Evolutionary conservation across 2,329 filamentous ascomycete species (phyloP).

Genomic region (Epichloe amarillans): DNA sequence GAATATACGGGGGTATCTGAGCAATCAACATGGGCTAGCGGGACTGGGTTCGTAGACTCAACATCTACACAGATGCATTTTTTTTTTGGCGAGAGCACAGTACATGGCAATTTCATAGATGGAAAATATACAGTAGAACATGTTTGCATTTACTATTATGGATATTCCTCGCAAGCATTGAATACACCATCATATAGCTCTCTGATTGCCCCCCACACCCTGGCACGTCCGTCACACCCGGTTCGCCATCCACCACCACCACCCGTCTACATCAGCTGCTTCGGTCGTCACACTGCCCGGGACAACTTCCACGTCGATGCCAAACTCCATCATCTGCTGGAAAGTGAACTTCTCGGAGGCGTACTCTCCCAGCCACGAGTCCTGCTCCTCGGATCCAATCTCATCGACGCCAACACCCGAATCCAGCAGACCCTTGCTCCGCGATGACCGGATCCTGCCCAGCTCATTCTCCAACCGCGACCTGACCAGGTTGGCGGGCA

Average conservation of each 20-base stretch:
- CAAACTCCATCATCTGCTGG: slow-evolving; percentile 68
- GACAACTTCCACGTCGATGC: slow-evolving; percentile 62
- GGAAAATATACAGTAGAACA: slow-evolving; percentile 6
- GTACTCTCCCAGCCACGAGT: slow-evolving; percentile 73
- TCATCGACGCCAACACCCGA: slow-evolving; percentile 60
- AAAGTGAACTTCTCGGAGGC: slow-evolving; percentile 70
- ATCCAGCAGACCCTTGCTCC: slow-evolving; percentile 70
- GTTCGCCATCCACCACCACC: slow-evolving; percentile 84
- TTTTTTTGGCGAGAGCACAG: neutral
- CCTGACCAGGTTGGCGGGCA: slow-evolving; percentile 66
- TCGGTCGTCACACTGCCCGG: slow-evolving; percentile 59
- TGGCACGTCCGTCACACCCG: slow-evolving; percentile 37
- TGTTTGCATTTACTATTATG: slow-evolving; percentile 5
- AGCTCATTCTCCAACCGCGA: slow-evolving; percentile 69
- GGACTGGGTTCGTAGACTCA: slow-evolving; percentile 24
- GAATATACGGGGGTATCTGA: neutral
- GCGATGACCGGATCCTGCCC: slow-evolving; percentile 59
- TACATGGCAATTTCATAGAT: neutral
- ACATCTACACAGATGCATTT: slow-evolving; percentile 21
- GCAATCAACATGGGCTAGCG: slow-evolving; percentile 5
- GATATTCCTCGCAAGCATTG: too few relatives aligned
- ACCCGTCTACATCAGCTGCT: slow-evolving; percentile 60
- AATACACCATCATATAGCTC: neutral
- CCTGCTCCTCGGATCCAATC: slow-evolving; percentile 53
- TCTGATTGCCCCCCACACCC: neutral